Base-by-base conservation (phyloP, 345 rosid species). In the Acer saccharum region DNA sequence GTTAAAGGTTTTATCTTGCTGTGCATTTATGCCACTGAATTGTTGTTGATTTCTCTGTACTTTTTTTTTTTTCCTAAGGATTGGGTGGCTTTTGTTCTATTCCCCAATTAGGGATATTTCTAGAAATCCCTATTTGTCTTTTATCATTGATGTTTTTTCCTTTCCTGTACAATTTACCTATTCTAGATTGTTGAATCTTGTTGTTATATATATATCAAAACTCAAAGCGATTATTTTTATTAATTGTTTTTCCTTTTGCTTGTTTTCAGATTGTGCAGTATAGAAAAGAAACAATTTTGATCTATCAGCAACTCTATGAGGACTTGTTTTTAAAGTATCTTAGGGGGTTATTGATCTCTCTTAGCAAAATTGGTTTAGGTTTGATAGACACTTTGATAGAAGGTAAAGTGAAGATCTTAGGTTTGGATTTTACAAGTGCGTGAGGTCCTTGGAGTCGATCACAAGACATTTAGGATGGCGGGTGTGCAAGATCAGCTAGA, bases 401-500 rank as follows among this genome's bases (percentile, higher is more conserved):
- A 82, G 77, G 66, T 52, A 61, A 54, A 39, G 74, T 68, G 73
- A 64, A 68, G 84, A 82, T 75, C 77, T 80, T 76, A 77, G 67
- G 54, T 39, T 80, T 79, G 58, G 69, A 46, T 44, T 44, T 69
- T 74, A 75, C 29, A 63, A 81, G 65, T 39, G 62, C 77, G 27
- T 61, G 78, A 64, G 77, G 75, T 80, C 74, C 64, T 67, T 76
- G 84, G 79, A 48, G 63, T 64, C 70, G n/a, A 74, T 27, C 69
- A 29, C n/a, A 48, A 29, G 69, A 29, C 62, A 32, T 74, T 74
- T 65, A 4, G 80, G 77, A 96, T 94, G 99, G 92, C 92, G 64
- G 90, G 83, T 70, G 93, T 89, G 12, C 89, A 92, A 82, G 88
- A 92, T 88, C 97, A 91, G 82, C 80, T 92, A 76, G 95, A 96